Evolutionary conservation across 495 filamentous ascomycete species (phyloP), one percentile per base, ranked within the genome.

Genomic region (Aspergillus avenaceus): DNA sequence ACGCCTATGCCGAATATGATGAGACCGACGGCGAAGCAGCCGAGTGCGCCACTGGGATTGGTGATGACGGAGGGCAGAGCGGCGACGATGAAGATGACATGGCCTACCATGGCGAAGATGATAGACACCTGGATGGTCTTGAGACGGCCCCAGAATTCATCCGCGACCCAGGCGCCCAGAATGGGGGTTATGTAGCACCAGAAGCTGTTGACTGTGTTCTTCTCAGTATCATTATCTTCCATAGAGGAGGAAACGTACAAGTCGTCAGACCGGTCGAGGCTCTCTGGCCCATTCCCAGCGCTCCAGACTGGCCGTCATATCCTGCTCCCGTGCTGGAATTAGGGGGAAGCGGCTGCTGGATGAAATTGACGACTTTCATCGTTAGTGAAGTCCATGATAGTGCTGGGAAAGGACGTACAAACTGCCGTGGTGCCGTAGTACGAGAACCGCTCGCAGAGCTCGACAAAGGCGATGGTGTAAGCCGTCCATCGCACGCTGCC

Each of bases 371-470:
- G 58, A 78, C 66, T 70, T 36, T 16, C 23, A 7, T 9, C 23
- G 41, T 55, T 41, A 55, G 50, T 45, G 9, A 89, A 83, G 18
- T 82, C 86, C 50, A 91, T 76, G 21, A 83, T 84, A 60, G 82
- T 90, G 2, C 78, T 78, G 19, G 67, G 77, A 72, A 72, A 83
- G 18, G 4, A 67, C 77, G 52, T 73, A 85, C 82, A 86, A 42
- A 90, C 83, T 29, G 80, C 82, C 16, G 80, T 86, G 13, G 84
- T 86, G 45, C 87, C 87, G 61, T 90, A 90, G 72, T 87, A 90
- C 7, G 83, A 85, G 69, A 89, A 87, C 27, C 87, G 83, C 72
- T 91, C 87, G 69, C 81, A 86, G 47, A 89, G 64, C 67, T 91
- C 87, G 41, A 88, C 79, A 55, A 89, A 84, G 19, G 83, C 86